Evolutionary conservation across 257 asterid genomes (phyloP).

Genomic region (Salvia miltiorrhiza): DNA sequence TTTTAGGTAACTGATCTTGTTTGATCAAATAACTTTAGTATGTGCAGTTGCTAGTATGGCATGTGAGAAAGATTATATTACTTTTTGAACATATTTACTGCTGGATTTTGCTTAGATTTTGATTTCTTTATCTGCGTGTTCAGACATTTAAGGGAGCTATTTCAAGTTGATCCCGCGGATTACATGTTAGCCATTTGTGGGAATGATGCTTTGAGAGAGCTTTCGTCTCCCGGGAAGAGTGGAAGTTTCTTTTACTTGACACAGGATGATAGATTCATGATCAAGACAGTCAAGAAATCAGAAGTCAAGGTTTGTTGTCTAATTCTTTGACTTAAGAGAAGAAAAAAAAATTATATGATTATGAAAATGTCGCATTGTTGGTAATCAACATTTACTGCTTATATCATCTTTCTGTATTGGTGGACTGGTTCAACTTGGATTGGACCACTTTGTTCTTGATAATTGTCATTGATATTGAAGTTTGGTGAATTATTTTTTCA

Average conservation of each 20-base stretch:
- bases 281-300: conserved; percentile 94
- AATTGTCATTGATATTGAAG: conserved; percentile 8
- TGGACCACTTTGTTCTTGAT: background rate
- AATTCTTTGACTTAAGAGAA: conserved; percentile 22
- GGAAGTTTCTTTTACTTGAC: conserved; percentile 95
- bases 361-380: background rate
- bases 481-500: conserved; percentile 30
- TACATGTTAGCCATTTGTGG: conserved; percentile 97
- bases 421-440: background rate
- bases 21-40: background rate
- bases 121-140: conserved; percentile 18
- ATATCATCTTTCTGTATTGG: background rate
- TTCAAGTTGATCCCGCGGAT: conserved; percentile 97
- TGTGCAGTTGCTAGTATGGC: background rate
- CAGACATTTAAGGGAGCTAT: conserved; percentile 84
- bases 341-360: background rate
- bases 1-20: conserved; percentile 47
- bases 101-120: conserved; percentile 17
- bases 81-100: conserved; percentile 2
- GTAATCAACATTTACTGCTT: background rate
- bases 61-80: background rate
- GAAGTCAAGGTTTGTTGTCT: conserved; percentile 92
- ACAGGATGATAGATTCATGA: conserved; percentile 96
- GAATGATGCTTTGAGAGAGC: conserved; percentile 88
- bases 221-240: conserved; percentile 98